Base-by-base conservation (phyloP, 2,329 filamentous ascomycete species). In the Calonectria hongkongensis region DNA sequence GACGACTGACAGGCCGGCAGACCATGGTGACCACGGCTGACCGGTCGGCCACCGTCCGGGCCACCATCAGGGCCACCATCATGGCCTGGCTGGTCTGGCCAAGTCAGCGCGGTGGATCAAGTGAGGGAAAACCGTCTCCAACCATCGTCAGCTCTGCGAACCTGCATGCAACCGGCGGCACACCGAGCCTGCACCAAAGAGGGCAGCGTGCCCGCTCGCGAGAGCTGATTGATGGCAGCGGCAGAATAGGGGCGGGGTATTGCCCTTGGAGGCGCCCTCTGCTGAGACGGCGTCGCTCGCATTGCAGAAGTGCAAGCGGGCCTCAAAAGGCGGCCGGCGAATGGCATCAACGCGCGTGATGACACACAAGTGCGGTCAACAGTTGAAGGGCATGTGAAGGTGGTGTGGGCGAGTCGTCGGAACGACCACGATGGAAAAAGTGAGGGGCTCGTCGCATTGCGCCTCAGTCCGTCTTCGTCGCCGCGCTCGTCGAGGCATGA, bases 91-190 rank as follows among this genome's bases (percentile, higher is more conserved):
- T 77, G 73, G 41, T 15, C 66, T 68, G 70, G 73, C 78, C 78
- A 79, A 72, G 76, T 78, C 78, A 77, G 73, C 73, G 64, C 41
- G 73, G 78, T 80, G 77, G 77, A 78, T 77, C 72, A 74, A 72
- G 72, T 63, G 71, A 72, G 66, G 70, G 62, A 70, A 58, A 68
- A 63, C 54, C 68, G 74, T 78, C 73, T 25, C 78, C 78, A 80
- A 80, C 77, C 75, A 80, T 69, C 64, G 33, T 45, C 66, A 68
- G 43, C 72, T 66, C 58, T 73, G 73, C 74, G 71, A 74, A 73
- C 77, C 67, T 39, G 64, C 70, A 78, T 80, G 78, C 78, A 76
- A 73, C 77, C 69, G 67, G 68, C 72, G 72, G 78, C 78, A 80
- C 78, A 80, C 78, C 78, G 78, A 79, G 73, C 71, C 70, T 77